Evolutionary conservation across 495 filamentous ascomycete species (phyloP).

Genomic region (Penicillium lagena): DNA sequence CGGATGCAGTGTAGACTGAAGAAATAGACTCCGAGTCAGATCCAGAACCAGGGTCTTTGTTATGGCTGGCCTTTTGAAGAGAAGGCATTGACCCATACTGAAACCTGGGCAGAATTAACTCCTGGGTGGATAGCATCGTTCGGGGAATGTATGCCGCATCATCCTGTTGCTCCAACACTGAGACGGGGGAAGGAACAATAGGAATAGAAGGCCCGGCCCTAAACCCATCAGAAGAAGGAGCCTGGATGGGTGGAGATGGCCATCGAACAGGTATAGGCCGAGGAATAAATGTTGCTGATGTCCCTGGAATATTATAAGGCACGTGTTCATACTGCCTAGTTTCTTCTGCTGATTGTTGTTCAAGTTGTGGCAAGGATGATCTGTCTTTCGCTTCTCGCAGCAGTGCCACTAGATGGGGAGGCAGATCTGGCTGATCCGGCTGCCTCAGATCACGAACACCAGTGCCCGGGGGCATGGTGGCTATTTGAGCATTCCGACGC

Average conservation of each 20-base stretch:
- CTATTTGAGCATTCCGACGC: conserved; percentile 1
- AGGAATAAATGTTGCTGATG: conserved; percentile 1
- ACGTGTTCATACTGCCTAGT: too few relatives aligned
- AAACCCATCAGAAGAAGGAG: too few relatives aligned
- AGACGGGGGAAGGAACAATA: background rate
- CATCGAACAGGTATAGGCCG: background rate
- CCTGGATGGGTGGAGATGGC: background rate
- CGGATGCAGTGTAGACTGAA: conserved; percentile 19
- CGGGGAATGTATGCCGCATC: background rate
- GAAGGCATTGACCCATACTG: background rate
- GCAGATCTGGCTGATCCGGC: too few relatives aligned
- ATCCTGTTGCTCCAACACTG: background rate
- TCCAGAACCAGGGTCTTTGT: background rate
- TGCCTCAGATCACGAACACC: too few relatives aligned
- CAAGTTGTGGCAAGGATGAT: too few relatives aligned
- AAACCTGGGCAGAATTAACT: background rate
- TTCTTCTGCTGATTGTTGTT: too few relatives aligned
- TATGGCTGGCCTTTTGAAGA: too few relatives aligned
- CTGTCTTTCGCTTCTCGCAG: too few relatives aligned
- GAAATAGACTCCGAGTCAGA: conserved; percentile 12
- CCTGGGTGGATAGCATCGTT: background rate
- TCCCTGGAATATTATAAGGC: background rate
- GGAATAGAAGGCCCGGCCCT: background rate
- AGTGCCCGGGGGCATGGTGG: background rate
- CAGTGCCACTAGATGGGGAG: too few relatives aligned